Conservation (phyloP, 371 early-diverging fungal species). For the Zychaea mexicana region DNA sequence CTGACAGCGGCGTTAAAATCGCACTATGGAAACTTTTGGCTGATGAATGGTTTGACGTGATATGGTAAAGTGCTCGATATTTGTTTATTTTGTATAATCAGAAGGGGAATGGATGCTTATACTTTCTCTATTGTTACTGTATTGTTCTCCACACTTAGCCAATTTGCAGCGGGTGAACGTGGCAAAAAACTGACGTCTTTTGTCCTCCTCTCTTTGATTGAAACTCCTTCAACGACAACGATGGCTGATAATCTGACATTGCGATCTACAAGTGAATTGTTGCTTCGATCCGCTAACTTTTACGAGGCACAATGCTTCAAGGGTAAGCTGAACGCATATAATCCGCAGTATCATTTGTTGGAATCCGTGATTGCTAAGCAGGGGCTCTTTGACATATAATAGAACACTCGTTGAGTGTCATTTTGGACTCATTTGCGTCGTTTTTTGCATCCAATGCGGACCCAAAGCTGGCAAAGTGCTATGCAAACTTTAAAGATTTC, state of each 20-base stretch:
- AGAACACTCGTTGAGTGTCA: not conserved
- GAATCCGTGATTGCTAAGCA: not conserved
- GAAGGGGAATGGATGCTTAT: no score
- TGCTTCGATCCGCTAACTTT: slow-evolving; percentile 58
- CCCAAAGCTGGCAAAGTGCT: not conserved
- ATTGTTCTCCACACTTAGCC: slow-evolving; percentile 12
- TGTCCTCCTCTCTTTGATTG: slow-evolving; percentile 21
- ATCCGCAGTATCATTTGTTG: no score
- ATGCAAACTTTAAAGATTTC: not conserved
- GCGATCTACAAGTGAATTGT: slow-evolving; percentile 28
- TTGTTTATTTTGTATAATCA: not conserved
- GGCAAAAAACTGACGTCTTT: slow-evolving; percentile 17
- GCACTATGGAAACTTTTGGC: slow-evolving; percentile 58
- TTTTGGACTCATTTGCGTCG: slow-evolving; percentile 1
- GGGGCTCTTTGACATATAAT: not conserved
- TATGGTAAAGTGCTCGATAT: slow-evolving; percentile 25
- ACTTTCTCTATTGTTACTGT: no score
- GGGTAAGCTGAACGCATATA: slow-evolving; percentile 22
- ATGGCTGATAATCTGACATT: slow-evolving; percentile 21
- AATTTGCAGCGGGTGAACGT: slow-evolving; percentile 23
- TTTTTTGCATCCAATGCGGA: not conserved
- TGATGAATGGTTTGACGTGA: slow-evolving; percentile 60
- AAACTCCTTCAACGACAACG: not conserved
- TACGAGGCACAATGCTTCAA: slow-evolving; percentile 57
- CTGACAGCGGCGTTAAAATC: slow-evolving; percentile 31